Evolutionary conservation across 139 green algal genomes (phyloP).

Genomic region (Auxenochlorella protothecoides): DNA sequence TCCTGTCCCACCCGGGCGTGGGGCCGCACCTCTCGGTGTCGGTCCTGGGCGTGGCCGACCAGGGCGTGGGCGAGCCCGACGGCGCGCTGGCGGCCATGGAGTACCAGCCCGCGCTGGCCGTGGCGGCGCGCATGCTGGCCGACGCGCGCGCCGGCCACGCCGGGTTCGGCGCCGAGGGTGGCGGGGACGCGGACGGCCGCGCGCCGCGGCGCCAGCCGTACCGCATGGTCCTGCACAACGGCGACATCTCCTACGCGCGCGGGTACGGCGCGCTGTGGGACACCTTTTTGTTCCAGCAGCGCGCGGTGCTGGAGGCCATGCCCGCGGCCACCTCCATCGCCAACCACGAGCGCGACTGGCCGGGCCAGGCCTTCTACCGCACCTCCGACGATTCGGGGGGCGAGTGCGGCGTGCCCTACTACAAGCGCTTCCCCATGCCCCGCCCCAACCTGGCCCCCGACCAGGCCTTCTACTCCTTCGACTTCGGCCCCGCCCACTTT

Average conservation of each 20-base stretch:
- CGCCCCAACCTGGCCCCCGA: slow-evolving; percentile 56
- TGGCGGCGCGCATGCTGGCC: not conserved
- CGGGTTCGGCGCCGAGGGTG: too few relatives aligned
- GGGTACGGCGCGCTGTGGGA: slow-evolving; percentile 58
- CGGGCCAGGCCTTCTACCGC: slow-evolving; percentile 13
- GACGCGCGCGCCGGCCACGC: not conserved
- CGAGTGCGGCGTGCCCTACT: slow-evolving; percentile 59
- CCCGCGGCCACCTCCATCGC: slow-evolving; percentile 48
- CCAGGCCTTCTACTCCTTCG: slow-evolving; percentile 53
- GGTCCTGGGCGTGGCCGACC: slow-evolving; percentile 44
- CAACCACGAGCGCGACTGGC: slow-evolving; percentile 74
- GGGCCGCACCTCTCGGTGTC: slow-evolving; percentile 24
- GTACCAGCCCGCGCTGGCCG: slow-evolving; percentile 6
- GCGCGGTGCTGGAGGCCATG: slow-evolving; percentile 30
- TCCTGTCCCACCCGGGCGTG: slow-evolving; percentile 24
- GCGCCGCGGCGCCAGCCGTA: not conserved
- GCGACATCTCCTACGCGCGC: slow-evolving; percentile 44
- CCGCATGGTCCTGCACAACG: slow-evolving; percentile 44
- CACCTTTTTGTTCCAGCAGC: slow-evolving; percentile 45
- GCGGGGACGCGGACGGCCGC: too few relatives aligned
- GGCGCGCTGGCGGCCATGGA: slow-evolving; percentile 26
- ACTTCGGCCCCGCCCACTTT: slow-evolving; percentile 11
- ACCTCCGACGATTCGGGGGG: slow-evolving; percentile 37
- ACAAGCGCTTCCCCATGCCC: slow-evolving; percentile 27
- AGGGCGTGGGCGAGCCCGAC: slow-evolving; percentile 39